Percentiles rank a stretch among this genome's conserved stretches.
phyloP scores from a whole-genome alignment of 2,329 filamentous ascomycete genomes.

The Penicillium sp. region DNA sequence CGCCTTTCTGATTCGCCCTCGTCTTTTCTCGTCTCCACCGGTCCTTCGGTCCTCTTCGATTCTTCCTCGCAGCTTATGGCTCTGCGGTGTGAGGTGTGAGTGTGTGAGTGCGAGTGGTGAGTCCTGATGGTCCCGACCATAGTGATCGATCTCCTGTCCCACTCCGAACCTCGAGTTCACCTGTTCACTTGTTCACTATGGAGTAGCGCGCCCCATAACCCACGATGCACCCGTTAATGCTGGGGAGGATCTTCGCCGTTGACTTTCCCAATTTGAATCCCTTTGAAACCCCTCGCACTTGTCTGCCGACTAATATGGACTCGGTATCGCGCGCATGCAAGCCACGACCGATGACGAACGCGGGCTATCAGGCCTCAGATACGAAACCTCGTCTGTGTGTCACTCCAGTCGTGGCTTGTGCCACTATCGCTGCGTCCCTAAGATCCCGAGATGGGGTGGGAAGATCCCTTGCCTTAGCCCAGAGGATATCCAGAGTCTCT shows the following conservation, averaged over 20 bases:
- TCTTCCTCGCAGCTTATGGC: neutral
- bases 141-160: constrained; percentile 1
- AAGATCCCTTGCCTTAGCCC: neutral
- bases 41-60: neutral
- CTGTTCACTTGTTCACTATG: too few relatives aligned
- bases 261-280: neutral
- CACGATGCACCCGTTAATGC: neutral
- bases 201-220: neutral
- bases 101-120: too few relatives aligned
- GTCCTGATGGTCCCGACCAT: neutral
- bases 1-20: neutral
- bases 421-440: neutral
- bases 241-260: constrained; percentile 1
- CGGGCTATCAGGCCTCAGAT: neutral
- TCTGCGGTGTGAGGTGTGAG: neutral
- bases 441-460: neutral
- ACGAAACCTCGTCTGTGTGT: neutral
- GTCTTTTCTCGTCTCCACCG: neutral
- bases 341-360: constrained; percentile 1
- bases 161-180: constrained; percentile 1
- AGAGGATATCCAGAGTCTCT: neutral
- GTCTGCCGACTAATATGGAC: neutral
- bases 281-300: neutral
- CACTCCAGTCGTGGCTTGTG: constrained; percentile 2
- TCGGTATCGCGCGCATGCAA: constrained; percentile 3